Evolutionary conservation across 805 yeast species (phyloP), one percentile per base, ranked within the genome.

Genomic region (Ogataea zsoltii): DNA sequence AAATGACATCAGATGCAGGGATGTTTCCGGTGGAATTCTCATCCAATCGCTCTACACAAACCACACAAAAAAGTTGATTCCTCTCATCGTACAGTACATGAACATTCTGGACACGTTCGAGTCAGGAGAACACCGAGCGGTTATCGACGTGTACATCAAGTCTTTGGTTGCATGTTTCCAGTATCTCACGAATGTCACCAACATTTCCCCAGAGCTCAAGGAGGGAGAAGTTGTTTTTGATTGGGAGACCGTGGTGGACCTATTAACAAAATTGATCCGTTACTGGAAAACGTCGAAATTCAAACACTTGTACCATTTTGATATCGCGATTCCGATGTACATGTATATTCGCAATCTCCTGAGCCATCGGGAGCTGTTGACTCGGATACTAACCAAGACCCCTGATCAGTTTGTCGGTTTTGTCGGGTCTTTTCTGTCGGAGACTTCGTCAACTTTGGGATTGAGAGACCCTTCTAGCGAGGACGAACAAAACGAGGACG

Each of bases 111-210:
- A 42, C 9, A 9, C 26, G 4, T 25, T 39, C 7, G 34, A 23
- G 7, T 17, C 16, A 10, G 32, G 33, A 9, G 21, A 33, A 5
- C 28, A 44, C 15, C 28, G 17, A 11, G 15, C 21, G 9, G 21
- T 36, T 18, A 16, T 43, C 4, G 39, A 39, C 10, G 13, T 47
- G 5, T 50, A 50, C 33, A 12, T 38, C 18, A 50, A 46, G 5
- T 30, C 45, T 1, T 21, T 52, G 2, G 23, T 44, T 3, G 43
- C 58, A 3, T 49, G 51, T 30, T 54, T 50, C 31, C 55, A 57
- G 38, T 50, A 45, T 28, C 36, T 57, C 34, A 46, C 42, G 23
- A 57, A 57, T 26, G 45, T 53, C 13, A 50, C 54, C 18, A 45
- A 41, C 31, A 36, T 43, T 7, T 19, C 42, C 17, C 38, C 46